Conservation (phyloP, 345 rosid genomes). For the Salix viminalis region DNA sequence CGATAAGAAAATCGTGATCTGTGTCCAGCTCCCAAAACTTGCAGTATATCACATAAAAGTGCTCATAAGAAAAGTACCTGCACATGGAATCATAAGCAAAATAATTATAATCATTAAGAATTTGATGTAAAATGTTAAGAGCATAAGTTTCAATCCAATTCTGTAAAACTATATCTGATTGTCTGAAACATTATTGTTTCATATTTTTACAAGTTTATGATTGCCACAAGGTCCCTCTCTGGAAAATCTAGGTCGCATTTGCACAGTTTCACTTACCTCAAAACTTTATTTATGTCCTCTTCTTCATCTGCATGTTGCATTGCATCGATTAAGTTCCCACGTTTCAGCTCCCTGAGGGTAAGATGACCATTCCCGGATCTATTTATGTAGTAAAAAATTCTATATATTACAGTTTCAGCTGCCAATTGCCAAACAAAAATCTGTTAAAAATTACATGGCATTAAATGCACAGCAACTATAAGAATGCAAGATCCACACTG, state of each 20-base stretch:
- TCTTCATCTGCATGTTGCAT: constrained; percentile 95
- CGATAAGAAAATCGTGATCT: constrained; percentile 97
- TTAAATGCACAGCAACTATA: background rate
- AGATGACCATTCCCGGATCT: constrained; percentile 84
- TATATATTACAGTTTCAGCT: constrained; percentile 98
- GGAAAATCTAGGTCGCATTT: constrained; percentile 8
- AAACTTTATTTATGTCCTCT: constrained; percentile 95
- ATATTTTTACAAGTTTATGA: constrained; percentile 8
- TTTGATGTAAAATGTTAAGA: background rate
- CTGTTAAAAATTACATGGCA: background rate
- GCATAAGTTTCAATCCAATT: background rate
- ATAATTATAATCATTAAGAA: background rate
- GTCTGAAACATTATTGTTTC: background rate
- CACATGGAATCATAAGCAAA: constrained; percentile 7
- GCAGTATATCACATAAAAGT: constrained; percentile 96
- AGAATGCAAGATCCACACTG: background rate
- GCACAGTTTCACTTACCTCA: constrained; percentile 49
- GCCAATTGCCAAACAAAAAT: constrained; percentile 32
- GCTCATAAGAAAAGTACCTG: constrained; percentile 96
- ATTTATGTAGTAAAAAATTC: constrained; percentile 93
- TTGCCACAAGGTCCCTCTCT: background rate
- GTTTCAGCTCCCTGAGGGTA: constrained; percentile 85
- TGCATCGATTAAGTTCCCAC: constrained; percentile 81
- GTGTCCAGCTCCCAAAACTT: constrained; percentile 98
- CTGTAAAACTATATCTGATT: background rate